Percentiles rank a stretch among this genome's conserved stretches.
Evolutionary conservation across 768 basidiomycete genomes (phyloP).

Genomic region (Tricholoma bakamatsutake): DNA sequence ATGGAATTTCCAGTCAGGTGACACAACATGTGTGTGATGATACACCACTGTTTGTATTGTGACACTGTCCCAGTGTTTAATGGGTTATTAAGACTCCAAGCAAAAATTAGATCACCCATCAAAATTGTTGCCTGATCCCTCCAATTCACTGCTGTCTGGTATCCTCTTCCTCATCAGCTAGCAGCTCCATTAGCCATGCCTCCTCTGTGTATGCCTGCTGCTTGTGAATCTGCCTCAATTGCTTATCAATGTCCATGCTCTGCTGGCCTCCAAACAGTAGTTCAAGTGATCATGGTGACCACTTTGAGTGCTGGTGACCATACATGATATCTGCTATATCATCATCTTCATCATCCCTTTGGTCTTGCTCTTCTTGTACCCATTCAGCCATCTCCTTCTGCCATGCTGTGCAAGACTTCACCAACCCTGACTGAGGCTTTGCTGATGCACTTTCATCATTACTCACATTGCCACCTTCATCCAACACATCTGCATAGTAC

Average conservation of each 20-base stretch:
- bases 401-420: slow-evolving; percentile 14
- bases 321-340: background rate
- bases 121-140: slow-evolving; percentile 1
- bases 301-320: too few relatives aligned
- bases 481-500: slow-evolving; percentile 17
- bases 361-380: slow-evolving; percentile 1
- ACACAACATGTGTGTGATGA: too few relatives aligned
- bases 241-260: slow-evolving; percentile 10
- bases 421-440: background rate
- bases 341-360: slow-evolving; percentile 5
- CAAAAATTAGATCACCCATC: background rate
- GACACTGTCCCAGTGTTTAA: too few relatives aligned
- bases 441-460: background rate
- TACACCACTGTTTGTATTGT: too few relatives aligned
- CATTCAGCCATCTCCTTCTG: slow-evolving; percentile 17
- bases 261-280: too few relatives aligned
- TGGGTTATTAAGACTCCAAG: too few relatives aligned
- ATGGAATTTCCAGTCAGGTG: too few relatives aligned
- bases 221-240: background rate
- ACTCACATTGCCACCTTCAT: background rate
- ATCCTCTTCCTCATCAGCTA: slow-evolving; percentile 16
- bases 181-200: slow-evolving; percentile 14
- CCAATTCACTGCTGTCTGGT: background rate
- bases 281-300: too few relatives aligned
- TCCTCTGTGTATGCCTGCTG: slow-evolving; percentile 13